Conservation (phyloP, 78 protist species). For the Dictyostelium intermedium region DNA sequence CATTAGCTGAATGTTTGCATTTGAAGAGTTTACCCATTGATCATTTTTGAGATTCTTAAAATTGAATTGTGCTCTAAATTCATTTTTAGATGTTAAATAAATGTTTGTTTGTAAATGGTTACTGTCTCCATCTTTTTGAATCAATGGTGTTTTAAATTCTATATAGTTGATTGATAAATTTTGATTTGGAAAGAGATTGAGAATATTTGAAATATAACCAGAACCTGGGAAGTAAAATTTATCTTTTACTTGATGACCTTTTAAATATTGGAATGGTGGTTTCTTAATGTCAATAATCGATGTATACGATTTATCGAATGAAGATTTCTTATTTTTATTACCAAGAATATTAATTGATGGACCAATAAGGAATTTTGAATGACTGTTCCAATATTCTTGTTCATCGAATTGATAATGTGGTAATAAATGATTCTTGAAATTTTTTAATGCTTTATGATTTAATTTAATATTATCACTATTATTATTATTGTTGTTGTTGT, state of each 20-base stretch:
- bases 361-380: neutral
- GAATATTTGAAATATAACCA: conserved; percentile 13
- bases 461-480: too few relatives aligned
- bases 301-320: neutral
- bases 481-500: too few relatives aligned
- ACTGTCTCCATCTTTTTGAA: neutral
- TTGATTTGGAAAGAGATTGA: neutral
- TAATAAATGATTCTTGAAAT: neutral
- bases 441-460: neutral
- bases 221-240: too few relatives aligned
- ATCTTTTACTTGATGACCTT: conserved; percentile 25
- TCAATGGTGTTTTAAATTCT: conserved; percentile 30
- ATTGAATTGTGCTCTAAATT: neutral
- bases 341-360: conserved; percentile 5
- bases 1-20: neutral
- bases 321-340: neutral
- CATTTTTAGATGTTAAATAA: neutral
- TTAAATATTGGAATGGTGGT: conserved; percentile 28
- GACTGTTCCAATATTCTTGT: conserved; percentile 9
- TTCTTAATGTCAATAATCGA: neutral
- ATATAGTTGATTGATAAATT: neutral
- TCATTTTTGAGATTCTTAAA: neutral
- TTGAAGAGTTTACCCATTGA: neutral
- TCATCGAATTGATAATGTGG: neutral
- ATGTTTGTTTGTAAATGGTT: neutral